Base-by-base conservation (phyloP, 2,329 filamentous ascomycete genomes). In the Aspergillus sp. region DNA sequence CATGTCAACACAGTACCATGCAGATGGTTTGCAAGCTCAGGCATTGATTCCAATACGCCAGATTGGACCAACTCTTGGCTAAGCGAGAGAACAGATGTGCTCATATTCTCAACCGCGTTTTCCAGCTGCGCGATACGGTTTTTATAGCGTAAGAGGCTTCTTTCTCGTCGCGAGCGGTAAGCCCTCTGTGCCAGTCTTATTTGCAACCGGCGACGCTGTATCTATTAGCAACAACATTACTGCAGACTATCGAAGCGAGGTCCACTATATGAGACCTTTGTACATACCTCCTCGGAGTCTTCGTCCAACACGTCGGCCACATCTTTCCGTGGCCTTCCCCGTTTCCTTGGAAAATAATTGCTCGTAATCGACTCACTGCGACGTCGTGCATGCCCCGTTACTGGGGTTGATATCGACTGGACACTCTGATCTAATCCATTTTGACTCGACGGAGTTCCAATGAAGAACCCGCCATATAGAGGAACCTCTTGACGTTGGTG, bases 121-220 rank as follows among this genome's bases (percentile, higher is more conserved):
- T 61, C 59, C 20, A 61, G 27, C 39, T 53, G 41, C 1, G 48
- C 45, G 19, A 61, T 56, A 15, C 56, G 59, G 22, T 41, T 48
- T 19, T 53, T 56, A 10, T 58, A 49, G 9, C 47, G 47, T n/a
- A 52, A 49, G 9, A 57, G 44, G 27, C 46, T 53, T 3, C 53
- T 56, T 47, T 61, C 56, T 38, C 60, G 60, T 22, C 59, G 56
- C 13, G 56, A 60, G 15, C 59, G 57, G 48, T 60, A 61, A 3
- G 59, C 59, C 5, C 57, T 55, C 50, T 61, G 59, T 13, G 57
- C 59, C 33, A 59, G 49, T 30, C 59, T 57, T 30, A 58, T 59
- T 47, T 61, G 59, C 50, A 53, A 54, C 23, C 59, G 57, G 7
- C 59, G 49, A 33, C 57, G 57, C 59, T 61, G 15, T 27, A 35